Base-by-base conservation (phyloP, 805 yeast species). In the Jamesozyma gamospora region DNA sequence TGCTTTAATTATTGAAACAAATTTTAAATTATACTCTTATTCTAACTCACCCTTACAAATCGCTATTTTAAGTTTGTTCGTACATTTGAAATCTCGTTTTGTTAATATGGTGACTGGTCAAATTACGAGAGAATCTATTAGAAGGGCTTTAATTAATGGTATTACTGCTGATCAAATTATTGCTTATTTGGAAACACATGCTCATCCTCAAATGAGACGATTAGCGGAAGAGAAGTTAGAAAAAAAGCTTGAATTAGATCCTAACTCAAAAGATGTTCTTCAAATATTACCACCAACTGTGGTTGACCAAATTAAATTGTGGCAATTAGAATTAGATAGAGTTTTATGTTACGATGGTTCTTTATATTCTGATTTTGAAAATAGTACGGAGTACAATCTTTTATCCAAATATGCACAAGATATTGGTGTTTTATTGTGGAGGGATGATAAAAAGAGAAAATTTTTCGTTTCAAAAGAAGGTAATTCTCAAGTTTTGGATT, bases 241-340 rank as follows among this genome's bases (percentile, higher is more conserved):
- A 43, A 82, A 79, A 51, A 80, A 79, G 55, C 56, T 77, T 37
- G 92, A 82, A 44, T 71, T 77, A 43, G 68, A 64, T 33, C 56
- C 65, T 5, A 65, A 64, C 12, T 62, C 70, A 7, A 71, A 71
- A 45, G 73, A 77, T 48, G 56, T 72, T 46, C 51, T 77, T 42
- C 79, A 79, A 53, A 66, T 92, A 11, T 58, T 83, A 5, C 97
- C 97, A 3, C 95, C 97, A 0, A 92, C 95, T 0, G 95, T 92
- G n/a, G 83, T 85, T 1, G 99, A 92, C 62, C 99, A 92, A 59
- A 84, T 92, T 50, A 80, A 79, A 56, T 69, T 92, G 39, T 92
- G 99, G 99, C 97, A 92, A 65, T 67, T 92, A 44, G 99, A 92
- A 58, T 63, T 88, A 64, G 97, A 92, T 59, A 74, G 99, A 62